These are phyloP conservation scores for Clonostachys rhizophaga DNA, from an alignment of 2,329 filamentous ascomycete species.

Conservation along the genomic window DNA sequence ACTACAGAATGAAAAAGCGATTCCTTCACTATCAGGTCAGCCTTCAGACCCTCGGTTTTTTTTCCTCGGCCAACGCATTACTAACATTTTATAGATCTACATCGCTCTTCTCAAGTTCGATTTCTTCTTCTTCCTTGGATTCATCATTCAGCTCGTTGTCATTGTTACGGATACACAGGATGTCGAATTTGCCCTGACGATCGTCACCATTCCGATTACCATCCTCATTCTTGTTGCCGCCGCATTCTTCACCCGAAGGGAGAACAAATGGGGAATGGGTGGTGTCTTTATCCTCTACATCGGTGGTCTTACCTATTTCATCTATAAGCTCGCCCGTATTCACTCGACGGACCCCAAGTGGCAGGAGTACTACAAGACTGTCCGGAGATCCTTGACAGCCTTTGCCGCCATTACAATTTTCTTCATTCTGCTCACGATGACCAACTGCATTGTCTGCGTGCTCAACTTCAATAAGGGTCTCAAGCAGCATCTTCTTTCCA, in stretches of 20 bases:
- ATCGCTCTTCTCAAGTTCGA: constrained; percentile 98
- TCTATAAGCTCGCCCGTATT: constrained; percentile 97
- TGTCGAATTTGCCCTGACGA: constrained; percentile 79
- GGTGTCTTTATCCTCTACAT: constrained; percentile 80
- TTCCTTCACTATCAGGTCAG: constrained; percentile 93
- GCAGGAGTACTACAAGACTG: constrained; percentile 63
- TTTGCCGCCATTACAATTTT: constrained; percentile 93
- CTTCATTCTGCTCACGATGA: constrained; percentile 82
- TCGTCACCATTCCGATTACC: constrained; percentile 86
- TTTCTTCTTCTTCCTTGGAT: constrained; percentile 99
- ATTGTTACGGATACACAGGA: constrained; percentile 69
- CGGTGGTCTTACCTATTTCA: constrained; percentile 86
- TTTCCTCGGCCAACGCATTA: constrained; percentile 9
- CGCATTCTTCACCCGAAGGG: constrained; percentile 78
- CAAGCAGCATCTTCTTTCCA: constrained; percentile 74
- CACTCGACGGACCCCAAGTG: constrained; percentile 57
- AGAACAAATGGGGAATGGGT: constrained; percentile 76
- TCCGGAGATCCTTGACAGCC: constrained; percentile 80
- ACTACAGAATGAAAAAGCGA: constrained; percentile 92
- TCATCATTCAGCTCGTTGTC: constrained; percentile 96
- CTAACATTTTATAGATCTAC: constrained; percentile 66
- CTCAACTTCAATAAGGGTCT: constrained; percentile 86
- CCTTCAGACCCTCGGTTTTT: not conserved
- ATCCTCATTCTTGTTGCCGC: constrained; percentile 83
- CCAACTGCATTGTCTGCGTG: constrained; percentile 82